These are phyloP conservation scores for Podaxis mareebaensis DNA, from an alignment of 768 basidiomycete genomes.

Conservation along the genomic window DNA sequence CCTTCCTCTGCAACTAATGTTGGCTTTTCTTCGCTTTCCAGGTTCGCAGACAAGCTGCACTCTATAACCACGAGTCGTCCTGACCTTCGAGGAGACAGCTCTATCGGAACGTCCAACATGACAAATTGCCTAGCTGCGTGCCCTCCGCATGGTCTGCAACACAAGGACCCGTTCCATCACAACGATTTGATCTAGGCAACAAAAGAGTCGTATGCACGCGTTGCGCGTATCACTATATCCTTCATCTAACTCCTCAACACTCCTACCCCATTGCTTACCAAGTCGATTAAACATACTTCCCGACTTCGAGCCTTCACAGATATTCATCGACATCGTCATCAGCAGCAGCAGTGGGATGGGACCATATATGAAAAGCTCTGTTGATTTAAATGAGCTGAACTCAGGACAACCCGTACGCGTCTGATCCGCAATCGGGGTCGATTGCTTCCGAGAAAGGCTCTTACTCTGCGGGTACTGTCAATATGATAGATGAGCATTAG, in stretches of 20 bases:
- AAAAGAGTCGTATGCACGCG: slow-evolving; percentile 63
- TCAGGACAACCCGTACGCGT: no score
- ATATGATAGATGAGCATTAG: no score
- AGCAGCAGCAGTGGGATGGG: slow-evolving; percentile 15
- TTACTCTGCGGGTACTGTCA: no score
- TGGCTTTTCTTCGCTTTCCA: slow-evolving; percentile 29
- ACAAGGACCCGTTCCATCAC: slow-evolving; percentile 64
- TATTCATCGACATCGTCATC: slow-evolving; percentile 5
- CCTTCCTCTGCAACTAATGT: background rate
- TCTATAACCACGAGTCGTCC: slow-evolving; percentile 60
- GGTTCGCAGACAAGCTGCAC: slow-evolving; percentile 78
- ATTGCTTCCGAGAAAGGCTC: no score
- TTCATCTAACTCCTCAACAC: slow-evolving; percentile 64
- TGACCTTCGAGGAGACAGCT: slow-evolving; percentile 65
- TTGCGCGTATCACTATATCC: slow-evolving; percentile 70
- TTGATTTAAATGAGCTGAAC: no score
- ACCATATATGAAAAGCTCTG: slow-evolving; percentile 38
- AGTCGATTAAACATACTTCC: slow-evolving; percentile 28
- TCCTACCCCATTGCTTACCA: slow-evolving; percentile 45
- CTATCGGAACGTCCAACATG: slow-evolving; percentile 63
- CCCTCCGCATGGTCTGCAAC: slow-evolving; percentile 60
- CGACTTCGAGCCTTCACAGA: background rate
- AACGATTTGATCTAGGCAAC: slow-evolving; percentile 68
- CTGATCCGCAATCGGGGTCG: no score
- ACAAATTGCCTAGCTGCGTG: slow-evolving; percentile 80